Evolutionary conservation across 1,139 yeast genomes (phyloP).

Genomic region (Blastobotrys proliferans): DNA sequence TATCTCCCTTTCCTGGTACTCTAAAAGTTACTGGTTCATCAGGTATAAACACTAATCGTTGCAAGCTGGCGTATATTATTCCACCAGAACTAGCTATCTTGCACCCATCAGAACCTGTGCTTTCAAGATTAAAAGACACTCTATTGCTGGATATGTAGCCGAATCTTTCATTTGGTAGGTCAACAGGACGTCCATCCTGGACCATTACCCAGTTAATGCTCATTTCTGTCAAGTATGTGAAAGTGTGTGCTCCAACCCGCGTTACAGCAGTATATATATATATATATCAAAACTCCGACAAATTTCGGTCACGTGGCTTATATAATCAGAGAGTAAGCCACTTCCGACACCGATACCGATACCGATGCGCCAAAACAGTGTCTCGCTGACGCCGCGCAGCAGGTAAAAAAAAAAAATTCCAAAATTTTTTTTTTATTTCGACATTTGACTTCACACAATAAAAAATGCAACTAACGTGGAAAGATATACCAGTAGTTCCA

Average conservation of each 20-base stretch:
- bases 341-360: no score
- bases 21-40: constrained; percentile 23
- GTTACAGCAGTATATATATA: no score
- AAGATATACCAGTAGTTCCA: constrained; percentile 94
- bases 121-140: constrained; percentile 7
- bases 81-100: constrained; percentile 16
- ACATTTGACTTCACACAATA: neutral
- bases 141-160: constrained; percentile 10
- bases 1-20: constrained; percentile 31
- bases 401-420: constrained; percentile 7
- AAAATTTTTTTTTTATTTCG: constrained; percentile 12
- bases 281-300: no score
- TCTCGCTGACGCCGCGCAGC: constrained; percentile 1
- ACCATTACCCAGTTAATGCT: constrained; percentile 29
- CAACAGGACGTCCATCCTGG: constrained; percentile 21
- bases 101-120: constrained; percentile 8
- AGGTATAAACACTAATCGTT: constrained; percentile 21
- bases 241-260: no score
- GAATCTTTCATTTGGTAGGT: constrained; percentile 25
- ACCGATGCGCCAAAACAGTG: no score
- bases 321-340: no score
- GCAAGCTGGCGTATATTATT: constrained; percentile 17
- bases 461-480: constrained; percentile 95
- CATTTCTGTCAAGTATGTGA: constrained; percentile 18
- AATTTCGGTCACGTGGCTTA: no score